phyloP scores from a whole-genome alignment of 2,329 filamentous ascomycete genomes.

The Pyrenophora seminiperda region DNA sequence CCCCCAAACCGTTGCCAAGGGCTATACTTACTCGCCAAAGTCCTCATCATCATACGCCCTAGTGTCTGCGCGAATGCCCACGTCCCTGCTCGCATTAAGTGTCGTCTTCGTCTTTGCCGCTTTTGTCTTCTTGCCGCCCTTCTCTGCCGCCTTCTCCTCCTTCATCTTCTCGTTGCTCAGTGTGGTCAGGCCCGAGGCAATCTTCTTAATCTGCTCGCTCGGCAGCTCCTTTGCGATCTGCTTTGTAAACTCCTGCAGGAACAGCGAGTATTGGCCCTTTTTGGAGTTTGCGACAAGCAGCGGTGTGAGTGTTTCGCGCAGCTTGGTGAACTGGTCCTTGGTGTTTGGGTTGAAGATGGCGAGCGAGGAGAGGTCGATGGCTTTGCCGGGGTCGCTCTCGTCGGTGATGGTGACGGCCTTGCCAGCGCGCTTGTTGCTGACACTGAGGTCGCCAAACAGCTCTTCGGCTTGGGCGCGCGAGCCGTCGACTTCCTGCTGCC shows the following conservation, averaged over 20 bases:
- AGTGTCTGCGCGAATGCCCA: slow-evolving; percentile 67
- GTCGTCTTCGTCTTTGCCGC: slow-evolving; percentile 93
- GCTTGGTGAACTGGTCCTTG: slow-evolving; percentile 80
- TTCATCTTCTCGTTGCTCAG: slow-evolving; percentile 98
- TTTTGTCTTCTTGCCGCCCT: slow-evolving; percentile 96
- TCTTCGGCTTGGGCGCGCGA: slow-evolving; percentile 91
- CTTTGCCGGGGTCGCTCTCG: slow-evolving; percentile 72
- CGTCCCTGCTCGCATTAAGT: slow-evolving; percentile 69
- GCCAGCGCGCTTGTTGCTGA: slow-evolving; percentile 71
- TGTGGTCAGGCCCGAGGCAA: slow-evolving; percentile 83
- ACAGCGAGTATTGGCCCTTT: slow-evolving; percentile 88
- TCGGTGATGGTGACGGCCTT: slow-evolving; percentile 73
- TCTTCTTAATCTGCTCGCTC: slow-evolving; percentile 96
- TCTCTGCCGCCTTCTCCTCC: slow-evolving; percentile 93
- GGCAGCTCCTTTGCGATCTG: slow-evolving; percentile 84
- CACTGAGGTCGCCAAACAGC: slow-evolving; percentile 77
- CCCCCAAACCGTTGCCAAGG: no score
- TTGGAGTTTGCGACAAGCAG: slow-evolving; percentile 75
- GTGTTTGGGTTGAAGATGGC: slow-evolving; percentile 87
- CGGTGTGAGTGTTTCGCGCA: slow-evolving; percentile 79
- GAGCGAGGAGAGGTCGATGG: slow-evolving; percentile 79
- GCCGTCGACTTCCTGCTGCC: slow-evolving; percentile 80
- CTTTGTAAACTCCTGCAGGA: slow-evolving; percentile 90
- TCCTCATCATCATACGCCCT: slow-evolving; percentile 80
- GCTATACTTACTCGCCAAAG: slow-evolving; percentile 78